phyloP scores from a whole-genome alignment of 495 filamentous ascomycete species.

The Staphylotrichum longicolle region DNA sequence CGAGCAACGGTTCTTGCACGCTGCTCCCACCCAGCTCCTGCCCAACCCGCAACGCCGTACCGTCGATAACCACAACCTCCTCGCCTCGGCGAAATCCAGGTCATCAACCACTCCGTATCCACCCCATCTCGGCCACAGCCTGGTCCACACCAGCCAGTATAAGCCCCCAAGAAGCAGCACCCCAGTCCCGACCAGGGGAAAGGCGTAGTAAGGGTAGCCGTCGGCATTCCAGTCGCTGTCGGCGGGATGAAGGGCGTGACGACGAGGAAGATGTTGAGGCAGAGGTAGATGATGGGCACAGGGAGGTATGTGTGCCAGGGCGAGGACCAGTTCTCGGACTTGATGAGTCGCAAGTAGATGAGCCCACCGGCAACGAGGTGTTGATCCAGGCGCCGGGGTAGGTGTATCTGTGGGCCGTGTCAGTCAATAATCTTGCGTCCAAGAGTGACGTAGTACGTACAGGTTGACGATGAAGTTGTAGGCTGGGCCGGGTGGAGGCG shows the following conservation, averaged over 20 bases:
- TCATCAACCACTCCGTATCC: slow-evolving; percentile 48
- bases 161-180: slow-evolving; percentile 48
- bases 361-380: slow-evolving; percentile 48
- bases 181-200: slow-evolving; percentile 51
- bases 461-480: slow-evolving; percentile 52
- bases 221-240: slow-evolving; percentile 50
- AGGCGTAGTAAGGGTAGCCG: slow-evolving; percentile 51
- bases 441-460: slow-evolving; percentile 14
- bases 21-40: too few species aligned
- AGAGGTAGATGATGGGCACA: slow-evolving; percentile 43
- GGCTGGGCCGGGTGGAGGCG: slow-evolving; percentile 46
- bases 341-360: slow-evolving; percentile 47
- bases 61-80: slow-evolving; percentile 25
- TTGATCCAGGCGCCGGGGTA: slow-evolving; percentile 56
- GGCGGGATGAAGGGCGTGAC: slow-evolving; percentile 52
- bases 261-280: slow-evolving; percentile 52
- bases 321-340: slow-evolving; percentile 44
- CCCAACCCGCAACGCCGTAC: not conserved
- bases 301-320: slow-evolving; percentile 47
- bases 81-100: slow-evolving; percentile 40
- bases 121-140: slow-evolving; percentile 44
- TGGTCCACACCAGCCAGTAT: slow-evolving; percentile 53
- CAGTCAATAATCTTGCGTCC: not conserved
- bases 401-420: slow-evolving; percentile 37
- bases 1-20: not conserved